Evolutionary conservation across 805 yeast species (phyloP).

Genomic region (Ogataea chonburiensis): DNA sequence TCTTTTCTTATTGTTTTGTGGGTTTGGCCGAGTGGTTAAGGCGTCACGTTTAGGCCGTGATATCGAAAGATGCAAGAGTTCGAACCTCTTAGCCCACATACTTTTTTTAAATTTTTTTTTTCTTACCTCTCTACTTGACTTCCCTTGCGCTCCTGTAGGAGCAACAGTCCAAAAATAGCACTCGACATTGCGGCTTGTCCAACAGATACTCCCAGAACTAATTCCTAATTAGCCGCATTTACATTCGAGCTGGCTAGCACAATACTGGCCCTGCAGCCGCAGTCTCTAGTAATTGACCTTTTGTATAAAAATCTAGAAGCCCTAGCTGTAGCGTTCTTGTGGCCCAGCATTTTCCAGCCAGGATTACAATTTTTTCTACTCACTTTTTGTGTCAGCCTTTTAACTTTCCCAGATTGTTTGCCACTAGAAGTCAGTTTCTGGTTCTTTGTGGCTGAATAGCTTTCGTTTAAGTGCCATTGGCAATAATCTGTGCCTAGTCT

Average conservation of each 20-base stretch:
- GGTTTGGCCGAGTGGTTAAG: constrained; percentile 34
- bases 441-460: constrained; percentile 10
- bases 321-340: not conserved
- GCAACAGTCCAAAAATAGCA: constrained; percentile 13
- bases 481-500: not conserved
- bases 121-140: not conserved
- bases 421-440: constrained; percentile 2
- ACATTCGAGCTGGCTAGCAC: no score
- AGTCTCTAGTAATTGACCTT: no score
- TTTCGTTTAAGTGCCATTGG: constrained; percentile 11
- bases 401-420: constrained; percentile 6
- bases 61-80: constrained; percentile 32
- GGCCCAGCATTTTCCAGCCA: constrained; percentile 2
- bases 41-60: constrained; percentile 34
- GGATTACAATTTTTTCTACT: constrained; percentile 7
- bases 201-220: no score
- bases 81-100: constrained; percentile 32
- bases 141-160: constrained; percentile 8
- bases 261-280: no score
- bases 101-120: constrained; percentile 10
- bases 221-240: no score
- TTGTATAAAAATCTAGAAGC: constrained; percentile 2
- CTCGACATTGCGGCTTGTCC: constrained; percentile 3
- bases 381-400: constrained; percentile 12
- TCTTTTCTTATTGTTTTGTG: constrained; percentile 12